A percentile compares a stretch with the other conserved stretches of the same genome.
These are phyloP conservation scores for Macrolepiota fuliginosa DNA, from an alignment of 768 basidiomycete species.

Conservation along the genomic window DNA sequence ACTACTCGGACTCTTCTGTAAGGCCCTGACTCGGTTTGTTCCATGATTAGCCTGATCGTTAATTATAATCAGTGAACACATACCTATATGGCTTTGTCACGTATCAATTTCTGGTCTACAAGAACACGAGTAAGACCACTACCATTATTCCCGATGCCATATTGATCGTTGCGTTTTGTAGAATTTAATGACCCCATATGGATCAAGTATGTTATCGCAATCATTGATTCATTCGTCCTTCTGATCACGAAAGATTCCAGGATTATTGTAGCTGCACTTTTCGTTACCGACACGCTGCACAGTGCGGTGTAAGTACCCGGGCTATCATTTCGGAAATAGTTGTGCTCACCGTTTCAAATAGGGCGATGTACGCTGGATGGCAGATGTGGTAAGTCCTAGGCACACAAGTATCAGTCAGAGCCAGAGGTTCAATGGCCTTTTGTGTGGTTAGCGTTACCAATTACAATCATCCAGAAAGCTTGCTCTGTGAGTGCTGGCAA, in stretches of 20 bases:
- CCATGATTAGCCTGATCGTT: background rate
- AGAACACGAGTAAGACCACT: constrained; percentile 21
- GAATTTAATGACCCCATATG: constrained; percentile 34
- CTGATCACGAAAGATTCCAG: constrained; percentile 16
- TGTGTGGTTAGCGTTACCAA: constrained; percentile 27
- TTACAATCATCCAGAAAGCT: constrained; percentile 27
- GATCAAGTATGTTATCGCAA: constrained; percentile 24
- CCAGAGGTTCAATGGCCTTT: background rate
- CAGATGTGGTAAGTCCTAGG: constrained; percentile 18
- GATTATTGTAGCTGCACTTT: constrained; percentile 26
- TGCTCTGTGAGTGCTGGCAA: constrained; percentile 21
- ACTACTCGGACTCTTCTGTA: constrained; percentile 29
- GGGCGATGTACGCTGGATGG: constrained; percentile 28
- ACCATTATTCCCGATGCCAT: constrained; percentile 11
- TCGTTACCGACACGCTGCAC: constrained; percentile 32
- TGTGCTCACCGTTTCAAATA: constrained; percentile 6
- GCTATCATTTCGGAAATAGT: background rate
- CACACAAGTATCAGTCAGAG: no score
- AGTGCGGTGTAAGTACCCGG: constrained; percentile 27
- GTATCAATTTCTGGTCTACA: constrained; percentile 32
- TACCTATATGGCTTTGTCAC: constrained; percentile 32
- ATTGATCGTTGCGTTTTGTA: constrained; percentile 7
- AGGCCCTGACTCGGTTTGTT: constrained; percentile 4
- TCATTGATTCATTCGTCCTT: background rate
- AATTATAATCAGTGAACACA: constrained; percentile 18